Conservation (phyloP, 148 eudicot species). For the Spergularia bocconei region DNA sequence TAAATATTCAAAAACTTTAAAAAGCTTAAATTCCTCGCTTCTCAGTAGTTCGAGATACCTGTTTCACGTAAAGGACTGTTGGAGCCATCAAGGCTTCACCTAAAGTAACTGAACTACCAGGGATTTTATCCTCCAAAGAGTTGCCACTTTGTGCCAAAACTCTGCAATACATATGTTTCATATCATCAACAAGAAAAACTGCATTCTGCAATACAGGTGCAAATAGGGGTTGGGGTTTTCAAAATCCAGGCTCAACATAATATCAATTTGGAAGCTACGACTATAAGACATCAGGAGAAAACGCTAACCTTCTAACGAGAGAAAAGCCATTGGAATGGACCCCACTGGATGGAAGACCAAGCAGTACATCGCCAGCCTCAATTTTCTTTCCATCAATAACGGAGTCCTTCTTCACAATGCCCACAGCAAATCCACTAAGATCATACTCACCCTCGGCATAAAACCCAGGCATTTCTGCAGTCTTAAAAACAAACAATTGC, state of each 20-base stretch:
- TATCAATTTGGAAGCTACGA: neutral
- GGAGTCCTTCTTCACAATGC: conserved; percentile 71
- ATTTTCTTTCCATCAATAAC: conserved; percentile 89
- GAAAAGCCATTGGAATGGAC: conserved; percentile 98
- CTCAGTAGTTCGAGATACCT: conserved; percentile 34
- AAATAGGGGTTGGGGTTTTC: neutral
- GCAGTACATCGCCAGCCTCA: conserved; percentile 69
- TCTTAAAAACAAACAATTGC: conserved; percentile 42
- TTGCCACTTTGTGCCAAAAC: conserved; percentile 66
- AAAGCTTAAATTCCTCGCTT: neutral
- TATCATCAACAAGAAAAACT: neutral
- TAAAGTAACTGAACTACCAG: conserved; percentile 52
- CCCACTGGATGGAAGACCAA: conserved; percentile 95
- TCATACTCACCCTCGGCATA: conserved; percentile 93
- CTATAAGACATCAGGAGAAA: neutral
- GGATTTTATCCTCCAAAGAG: conserved; percentile 60
- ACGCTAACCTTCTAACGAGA: conserved; percentile 74
- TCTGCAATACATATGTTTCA: conserved; percentile 31
- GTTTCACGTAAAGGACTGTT: conserved; percentile 88
- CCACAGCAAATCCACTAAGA: conserved; percentile 97
- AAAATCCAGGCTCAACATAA: neutral
- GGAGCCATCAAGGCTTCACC: conserved; percentile 95
- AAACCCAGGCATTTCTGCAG: conserved; percentile 98
- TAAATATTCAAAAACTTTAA: neutral
- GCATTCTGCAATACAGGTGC: neutral